phyloP scores from a whole-genome alignment of 2,329 filamentous ascomycete species.

The Aureobasidium namibiae region DNA sequence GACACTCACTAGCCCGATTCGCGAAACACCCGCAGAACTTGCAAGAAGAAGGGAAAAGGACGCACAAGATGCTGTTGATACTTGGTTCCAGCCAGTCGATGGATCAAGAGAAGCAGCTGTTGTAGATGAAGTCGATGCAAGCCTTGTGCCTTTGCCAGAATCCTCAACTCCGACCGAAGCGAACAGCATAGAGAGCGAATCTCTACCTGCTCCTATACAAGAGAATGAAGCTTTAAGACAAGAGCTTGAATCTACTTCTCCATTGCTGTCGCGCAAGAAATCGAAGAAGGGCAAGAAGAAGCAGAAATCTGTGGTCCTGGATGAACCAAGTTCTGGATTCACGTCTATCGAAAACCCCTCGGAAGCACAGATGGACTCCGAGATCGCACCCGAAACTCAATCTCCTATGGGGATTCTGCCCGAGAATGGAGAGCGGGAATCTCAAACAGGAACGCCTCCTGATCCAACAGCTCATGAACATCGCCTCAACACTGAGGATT shows the following conservation, averaged over 20 bases:
- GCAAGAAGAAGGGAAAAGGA: conserved; percentile 20
- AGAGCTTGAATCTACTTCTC: background rate
- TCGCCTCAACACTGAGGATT: too few species aligned
- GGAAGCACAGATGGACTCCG: background rate
- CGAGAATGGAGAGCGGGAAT: background rate
- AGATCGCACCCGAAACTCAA: background rate
- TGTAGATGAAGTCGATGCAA: background rate
- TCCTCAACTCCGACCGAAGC: background rate
- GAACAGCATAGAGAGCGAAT: background rate
- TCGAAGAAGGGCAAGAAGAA: conserved; percentile 15
- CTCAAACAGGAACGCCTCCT: background rate
- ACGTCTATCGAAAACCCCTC: background rate
- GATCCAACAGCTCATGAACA: background rate
- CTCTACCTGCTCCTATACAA: background rate
- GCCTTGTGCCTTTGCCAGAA: background rate
- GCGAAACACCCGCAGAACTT: conserved; percentile 20
- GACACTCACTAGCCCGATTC: conserved; percentile 11
- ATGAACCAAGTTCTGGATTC: background rate
- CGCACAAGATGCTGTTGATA: conserved; percentile 22
- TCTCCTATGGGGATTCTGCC: background rate
- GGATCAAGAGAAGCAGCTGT: background rate
- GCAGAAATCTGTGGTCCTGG: conserved; percentile 5
- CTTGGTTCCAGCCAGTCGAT: conserved; percentile 19
- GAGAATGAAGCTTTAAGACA: background rate
- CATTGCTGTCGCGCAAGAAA: conserved; percentile 6